phyloP scores from a whole-genome alignment of 2,329 filamentous ascomycete species.

The Pyrenophora tritici-repentis region DNA sequence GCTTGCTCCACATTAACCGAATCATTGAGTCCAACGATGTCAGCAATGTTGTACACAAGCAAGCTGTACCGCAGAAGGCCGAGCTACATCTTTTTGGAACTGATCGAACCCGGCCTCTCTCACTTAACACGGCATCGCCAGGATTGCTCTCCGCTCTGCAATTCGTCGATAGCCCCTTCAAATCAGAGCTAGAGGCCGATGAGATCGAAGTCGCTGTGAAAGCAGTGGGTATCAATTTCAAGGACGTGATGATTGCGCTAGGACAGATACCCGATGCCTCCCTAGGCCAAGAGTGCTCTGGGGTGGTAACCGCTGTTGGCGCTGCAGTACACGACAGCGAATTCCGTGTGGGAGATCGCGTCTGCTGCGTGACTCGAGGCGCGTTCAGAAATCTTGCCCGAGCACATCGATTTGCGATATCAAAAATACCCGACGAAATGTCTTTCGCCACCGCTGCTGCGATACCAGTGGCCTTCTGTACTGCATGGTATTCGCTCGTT shows the following conservation, averaged over 20 bases:
- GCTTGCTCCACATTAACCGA: no score
- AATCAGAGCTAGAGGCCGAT: not conserved
- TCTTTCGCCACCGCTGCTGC: not conserved
- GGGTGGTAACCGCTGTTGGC: not conserved
- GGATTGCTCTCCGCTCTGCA: not conserved
- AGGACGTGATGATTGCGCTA: not conserved
- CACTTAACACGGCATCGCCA: not conserved
- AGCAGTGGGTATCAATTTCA: not conserved
- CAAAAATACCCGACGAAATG: not conserved
- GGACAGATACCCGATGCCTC: not conserved
- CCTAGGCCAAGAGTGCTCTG: not conserved
- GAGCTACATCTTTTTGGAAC: no score
- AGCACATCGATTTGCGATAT: not conserved
- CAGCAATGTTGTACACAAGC: no score
- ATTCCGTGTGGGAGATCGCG: not conserved
- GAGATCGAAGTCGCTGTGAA: not conserved
- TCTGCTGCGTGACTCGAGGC: not conserved
- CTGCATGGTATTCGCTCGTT: not conserved
- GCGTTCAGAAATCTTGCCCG: not conserved
- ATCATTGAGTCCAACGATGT: no score
- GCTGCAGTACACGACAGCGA: not conserved
- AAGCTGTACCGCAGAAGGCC: no score
- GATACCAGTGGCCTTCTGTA: not conserved
- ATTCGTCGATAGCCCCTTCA: not conserved
- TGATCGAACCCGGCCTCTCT: no score